These are phyloP conservation scores for Medicago truncatula DNA, from an alignment of 306 rosid species.

Conservation along the genomic window MtrunA17r5.0-ANR NC_053048.1:39529501-39530000, in stretches of 20 bases:
- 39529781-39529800: not conserved
- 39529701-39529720: not conserved
- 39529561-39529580: no score
- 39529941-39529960: not conserved
- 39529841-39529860: not conserved
- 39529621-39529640: constrained; percentile 33
- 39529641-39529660: constrained; percentile 32
- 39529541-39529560: no score
- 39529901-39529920: constrained; percentile 31
- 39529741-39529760: constrained; percentile 39
- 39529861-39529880: not conserved
- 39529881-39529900: not conserved
- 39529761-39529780: constrained; percentile 1
- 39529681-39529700: constrained; percentile 1
- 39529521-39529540: no score
- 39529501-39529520: no score
- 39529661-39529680: constrained; percentile 27
- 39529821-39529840: not conserved
- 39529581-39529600: no score
- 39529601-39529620: no score
- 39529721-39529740: not conserved
- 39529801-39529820: not conserved
- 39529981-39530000: not conserved
- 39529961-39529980: no score
- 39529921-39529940: not conserved